phyloP scores from a whole-genome alignment of 768 basidiomycete genomes.

The Boletales sp. region DNA sequence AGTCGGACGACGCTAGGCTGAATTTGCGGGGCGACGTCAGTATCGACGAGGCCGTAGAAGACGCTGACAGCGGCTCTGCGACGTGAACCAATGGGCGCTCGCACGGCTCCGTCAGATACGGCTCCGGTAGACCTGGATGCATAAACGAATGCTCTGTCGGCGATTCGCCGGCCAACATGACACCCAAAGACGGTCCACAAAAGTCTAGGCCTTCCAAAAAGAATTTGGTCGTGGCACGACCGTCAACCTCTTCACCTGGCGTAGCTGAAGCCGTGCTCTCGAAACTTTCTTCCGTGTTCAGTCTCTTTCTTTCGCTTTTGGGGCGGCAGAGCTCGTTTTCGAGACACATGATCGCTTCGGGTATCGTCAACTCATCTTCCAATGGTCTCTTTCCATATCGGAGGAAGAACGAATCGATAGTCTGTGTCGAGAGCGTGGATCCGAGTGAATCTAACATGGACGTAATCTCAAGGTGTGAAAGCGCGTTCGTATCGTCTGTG shows the following conservation, averaged over 20 bases:
- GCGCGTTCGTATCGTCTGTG: conserved; percentile 67
- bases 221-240: conserved; percentile 34
- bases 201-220: conserved; percentile 59
- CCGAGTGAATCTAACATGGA: conserved; percentile 97
- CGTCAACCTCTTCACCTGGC: conserved; percentile 38
- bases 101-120: conserved; percentile 43
- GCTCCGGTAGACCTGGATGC: conserved; percentile 11
- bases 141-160: conserved; percentile 20
- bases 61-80: conserved; percentile 25
- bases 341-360: conserved; percentile 79
- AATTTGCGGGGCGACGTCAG: conserved; percentile 24
- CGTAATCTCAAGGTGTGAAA: conserved; percentile 84
- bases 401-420: conserved; percentile 80
- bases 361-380: conserved; percentile 69
- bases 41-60: conserved; percentile 6
- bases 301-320: conserved; percentile 61
- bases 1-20: conserved; percentile 45
- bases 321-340: conserved; percentile 81
- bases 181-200: conserved; percentile 45
- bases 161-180: conserved; percentile 28
- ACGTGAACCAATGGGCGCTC: conserved; percentile 41
- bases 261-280: conserved; percentile 53
- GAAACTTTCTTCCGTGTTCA: conserved; percentile 47
- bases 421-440: conserved; percentile 79
- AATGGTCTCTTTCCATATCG: conserved; percentile 60